A percentile compares a stretch with the other conserved stretches of the same genome.
Evolutionary conservation across 345 rosid genomes (phyloP).

Genomic region (Lenwebbia sp.): DNA sequence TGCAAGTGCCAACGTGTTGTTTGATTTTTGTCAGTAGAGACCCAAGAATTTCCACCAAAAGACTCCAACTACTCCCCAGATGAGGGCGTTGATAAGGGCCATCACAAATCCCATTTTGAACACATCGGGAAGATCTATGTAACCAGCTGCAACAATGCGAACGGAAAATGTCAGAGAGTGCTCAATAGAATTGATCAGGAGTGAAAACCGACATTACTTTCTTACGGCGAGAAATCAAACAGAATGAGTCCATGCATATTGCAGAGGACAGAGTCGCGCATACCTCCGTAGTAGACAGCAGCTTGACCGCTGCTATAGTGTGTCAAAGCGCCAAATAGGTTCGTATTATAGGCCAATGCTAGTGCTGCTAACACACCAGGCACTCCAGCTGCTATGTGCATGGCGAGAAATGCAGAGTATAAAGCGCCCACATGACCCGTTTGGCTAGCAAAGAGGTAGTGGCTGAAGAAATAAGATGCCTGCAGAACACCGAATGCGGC

Average conservation of each 20-base stretch:
- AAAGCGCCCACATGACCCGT: slow-evolving; percentile 94
- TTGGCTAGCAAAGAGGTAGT: slow-evolving; percentile 96
- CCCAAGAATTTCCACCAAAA: slow-evolving; percentile 99
- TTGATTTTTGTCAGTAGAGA: slow-evolving; percentile 38
- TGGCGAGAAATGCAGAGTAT: slow-evolving; percentile 95
- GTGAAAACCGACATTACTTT: neutral
- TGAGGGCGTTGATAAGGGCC: slow-evolving; percentile 58
- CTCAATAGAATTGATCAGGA: neutral
- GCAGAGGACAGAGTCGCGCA: neutral
- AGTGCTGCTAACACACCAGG: slow-evolving; percentile 70
- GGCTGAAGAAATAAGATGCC: slow-evolving; percentile 88
- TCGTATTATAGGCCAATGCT: slow-evolving; percentile 85
- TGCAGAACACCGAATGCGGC: slow-evolving; percentile 78
- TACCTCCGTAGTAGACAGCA: slow-evolving; percentile 96
- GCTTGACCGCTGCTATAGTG: slow-evolving; percentile 99
- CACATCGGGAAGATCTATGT: slow-evolving; percentile 73
- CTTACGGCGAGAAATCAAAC: neutral
- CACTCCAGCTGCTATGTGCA: slow-evolving; percentile 89
- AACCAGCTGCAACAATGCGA: slow-evolving; percentile 56
- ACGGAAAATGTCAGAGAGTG: neutral
- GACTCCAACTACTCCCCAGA: slow-evolving; percentile 82
- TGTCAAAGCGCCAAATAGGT: slow-evolving; percentile 90
- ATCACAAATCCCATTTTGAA: slow-evolving; percentile 77
- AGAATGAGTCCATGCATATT: neutral
- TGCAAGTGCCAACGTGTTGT: neutral